Conservation (phyloP, 192 early-diverging fungal species). For the Backusella tarrabulga region DNA sequence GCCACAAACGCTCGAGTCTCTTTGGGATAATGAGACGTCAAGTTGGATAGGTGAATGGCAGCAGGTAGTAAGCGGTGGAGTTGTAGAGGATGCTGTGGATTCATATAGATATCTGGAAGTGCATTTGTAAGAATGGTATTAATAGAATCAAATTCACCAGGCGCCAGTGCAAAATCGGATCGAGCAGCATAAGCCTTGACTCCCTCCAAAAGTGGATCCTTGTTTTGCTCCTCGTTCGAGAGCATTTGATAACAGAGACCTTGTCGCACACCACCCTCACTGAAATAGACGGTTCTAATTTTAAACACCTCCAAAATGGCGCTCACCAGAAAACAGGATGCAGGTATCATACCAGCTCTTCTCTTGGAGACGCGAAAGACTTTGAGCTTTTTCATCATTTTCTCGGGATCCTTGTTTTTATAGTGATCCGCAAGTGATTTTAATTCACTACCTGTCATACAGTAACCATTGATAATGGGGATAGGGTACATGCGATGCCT, state of each 20-base stretch:
- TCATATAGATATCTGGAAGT: slow-evolving; percentile 30
- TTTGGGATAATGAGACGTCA: slow-evolving; percentile 36
- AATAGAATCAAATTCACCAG: slow-evolving; percentile 31
- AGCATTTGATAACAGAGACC: slow-evolving; percentile 51
- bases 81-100: slow-evolving; percentile 15
- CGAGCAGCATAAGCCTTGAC: slow-evolving; percentile 38
- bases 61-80: slow-evolving; percentile 45
- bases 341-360: slow-evolving; percentile 52
- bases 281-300: slow-evolving; percentile 45
- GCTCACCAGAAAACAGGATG: slow-evolving; percentile 46
- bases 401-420: slow-evolving; percentile 25
- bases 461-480: slow-evolving; percentile 56
- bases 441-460: slow-evolving; percentile 40
- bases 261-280: slow-evolving; percentile 58
- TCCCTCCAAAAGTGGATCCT: slow-evolving; percentile 47
- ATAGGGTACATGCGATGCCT: slow-evolving; percentile 41
- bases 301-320: slow-evolving; percentile 43
- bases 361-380: slow-evolving; percentile 54
- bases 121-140: slow-evolving; percentile 19
- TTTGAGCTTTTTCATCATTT: slow-evolving; percentile 27
- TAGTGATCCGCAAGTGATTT: slow-evolving; percentile 37
- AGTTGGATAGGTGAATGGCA: slow-evolving; percentile 32
- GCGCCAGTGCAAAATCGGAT: slow-evolving; percentile 29
- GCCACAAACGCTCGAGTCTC: slow-evolving; percentile 50
- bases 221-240: slow-evolving; percentile 32